Base-by-base conservation (phyloP, 2,329 filamentous ascomycete genomes). In the Fusarium solani-melongenae region DNA sequence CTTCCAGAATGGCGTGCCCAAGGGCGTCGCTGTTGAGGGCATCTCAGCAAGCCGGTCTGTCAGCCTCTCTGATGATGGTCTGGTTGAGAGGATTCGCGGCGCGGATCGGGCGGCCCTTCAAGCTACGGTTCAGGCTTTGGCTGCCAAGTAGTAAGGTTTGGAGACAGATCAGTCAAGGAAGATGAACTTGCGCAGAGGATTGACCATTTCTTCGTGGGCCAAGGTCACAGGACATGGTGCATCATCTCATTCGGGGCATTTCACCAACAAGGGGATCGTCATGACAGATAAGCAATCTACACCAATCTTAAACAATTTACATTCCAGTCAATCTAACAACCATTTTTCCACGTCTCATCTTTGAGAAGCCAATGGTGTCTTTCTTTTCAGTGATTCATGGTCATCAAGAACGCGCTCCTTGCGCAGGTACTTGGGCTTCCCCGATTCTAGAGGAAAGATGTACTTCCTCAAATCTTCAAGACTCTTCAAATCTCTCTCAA, bases 1-100 rank as follows among this genome's bases (percentile, higher is more conserved):
- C 79, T 97, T 95, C 89, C 93, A 94, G 87, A 84, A 91, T 78
- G 94, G 93, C 72, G 83, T 92, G 82, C 78, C 78, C 8, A 72
- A 70, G 56, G 75, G 73, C 4, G 71, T 81, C 5, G 64, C 70
- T 22, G 76, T 72, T 15, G 70, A 80, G 17, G 71, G 77, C 0
- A 11, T 80, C 7, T 33, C 65, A 15, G 65, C 57, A 8, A 60
- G 72, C 6, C 66, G 63, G 33, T 77, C 79, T 24, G 76, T 81
- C 1, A 70, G 53, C 24, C 46, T 77, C 4, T 76, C 70, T 3
- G 61, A 64, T 7, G 77, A 81, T 38, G 81, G 80, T 1, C 57
- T 72, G 22, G 79, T 82, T 53, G 78, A 79, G 29, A 80, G 74
- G 51, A 59, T 82, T 31, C 72, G 74, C 24, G 80, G 80, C 2